phyloP scores from a whole-genome alignment of 2,329 filamentous ascomycete species.

The Fusarium austroafricanum region DNA sequence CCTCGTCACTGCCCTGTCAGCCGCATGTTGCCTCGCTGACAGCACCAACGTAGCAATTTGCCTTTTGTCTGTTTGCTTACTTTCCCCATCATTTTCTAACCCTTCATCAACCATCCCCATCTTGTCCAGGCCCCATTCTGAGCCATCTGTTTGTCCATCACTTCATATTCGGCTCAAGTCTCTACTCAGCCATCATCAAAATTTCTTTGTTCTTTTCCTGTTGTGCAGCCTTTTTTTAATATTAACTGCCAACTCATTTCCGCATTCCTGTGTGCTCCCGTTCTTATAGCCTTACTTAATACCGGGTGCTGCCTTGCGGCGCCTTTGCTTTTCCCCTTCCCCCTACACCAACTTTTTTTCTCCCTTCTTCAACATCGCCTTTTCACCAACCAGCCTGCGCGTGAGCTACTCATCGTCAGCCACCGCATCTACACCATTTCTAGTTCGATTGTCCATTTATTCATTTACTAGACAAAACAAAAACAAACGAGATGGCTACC shows the following conservation, averaged over 20 bases:
- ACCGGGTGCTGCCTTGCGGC: slow-evolving; percentile 32
- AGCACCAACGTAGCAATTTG: slow-evolving; percentile 23
- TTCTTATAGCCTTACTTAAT: slow-evolving; percentile 24
- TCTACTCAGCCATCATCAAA: slow-evolving; percentile 19
- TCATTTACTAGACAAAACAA: slow-evolving; percentile 17
- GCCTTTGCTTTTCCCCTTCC: slow-evolving; percentile 42
- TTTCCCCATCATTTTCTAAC: slow-evolving; percentile 36
- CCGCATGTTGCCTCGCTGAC: slow-evolving; percentile 36
- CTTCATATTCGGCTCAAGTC: slow-evolving; percentile 34
- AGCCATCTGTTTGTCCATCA: slow-evolving; percentile 34
- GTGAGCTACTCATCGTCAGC: slow-evolving; percentile 42
- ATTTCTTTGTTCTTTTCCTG: slow-evolving; percentile 28
- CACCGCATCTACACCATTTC: slow-evolving; percentile 32
- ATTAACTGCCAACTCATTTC: slow-evolving; percentile 25
- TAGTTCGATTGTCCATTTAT: slow-evolving; percentile 29
- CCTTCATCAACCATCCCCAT: slow-evolving; percentile 35
- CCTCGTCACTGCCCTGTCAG: background rate
- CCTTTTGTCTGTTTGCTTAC: slow-evolving; percentile 24
- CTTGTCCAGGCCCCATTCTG: slow-evolving; percentile 26
- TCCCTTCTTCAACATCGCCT: slow-evolving; percentile 43
- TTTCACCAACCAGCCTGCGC: slow-evolving; percentile 41
- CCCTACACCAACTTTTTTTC: slow-evolving; percentile 43
- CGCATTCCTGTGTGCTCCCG: slow-evolving; percentile 29
- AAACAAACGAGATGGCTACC: slow-evolving; percentile 63
- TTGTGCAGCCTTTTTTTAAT: slow-evolving; percentile 28